Conservation (phyloP, 2,329 filamentous ascomycete species). For the Amesomyces nigricolor region DNA sequence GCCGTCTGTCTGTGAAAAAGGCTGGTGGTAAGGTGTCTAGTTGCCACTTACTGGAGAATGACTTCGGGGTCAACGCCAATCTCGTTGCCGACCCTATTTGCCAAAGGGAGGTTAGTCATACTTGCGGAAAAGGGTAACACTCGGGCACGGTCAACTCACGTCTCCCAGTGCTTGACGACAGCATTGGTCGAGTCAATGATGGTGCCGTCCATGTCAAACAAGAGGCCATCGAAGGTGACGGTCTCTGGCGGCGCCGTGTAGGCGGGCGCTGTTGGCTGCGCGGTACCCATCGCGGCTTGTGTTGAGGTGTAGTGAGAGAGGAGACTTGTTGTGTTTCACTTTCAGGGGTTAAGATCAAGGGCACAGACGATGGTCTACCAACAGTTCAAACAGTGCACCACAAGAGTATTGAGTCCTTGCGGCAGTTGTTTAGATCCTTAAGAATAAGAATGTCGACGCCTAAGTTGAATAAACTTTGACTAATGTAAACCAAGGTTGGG, state of each 20-base stretch:
- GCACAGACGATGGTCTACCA: neutral
- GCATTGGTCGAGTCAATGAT: conserved; percentile 77
- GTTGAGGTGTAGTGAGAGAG: neutral
- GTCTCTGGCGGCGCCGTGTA: conserved; percentile 42
- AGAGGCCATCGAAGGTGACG: conserved; percentile 49
- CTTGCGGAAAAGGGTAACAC: too few relatives aligned
- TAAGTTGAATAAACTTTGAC: neutral
- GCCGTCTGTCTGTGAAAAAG: neutral
- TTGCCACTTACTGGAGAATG: conserved; percentile 57
- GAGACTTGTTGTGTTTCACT: neutral
- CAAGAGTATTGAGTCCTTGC: neutral
- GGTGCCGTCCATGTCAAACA: conserved; percentile 77
- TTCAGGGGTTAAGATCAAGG: neutral
- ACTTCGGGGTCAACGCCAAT: conserved; percentile 77
- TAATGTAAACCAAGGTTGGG: neutral
- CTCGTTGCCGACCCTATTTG: conserved; percentile 65
- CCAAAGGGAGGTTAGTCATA: neutral
- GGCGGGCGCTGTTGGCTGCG: conserved; percentile 18
- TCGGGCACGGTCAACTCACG: conserved; percentile 39
- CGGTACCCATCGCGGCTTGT: conserved; percentile 23
- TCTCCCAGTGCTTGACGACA: conserved; percentile 71
- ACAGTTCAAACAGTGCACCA: neutral
- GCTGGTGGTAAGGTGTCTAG: too few relatives aligned
- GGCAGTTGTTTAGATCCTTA: too few relatives aligned
- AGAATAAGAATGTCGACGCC: too few relatives aligned